Conservation (phyloP, 257 asterid genomes). For the Penstemon newberryi region DNA sequence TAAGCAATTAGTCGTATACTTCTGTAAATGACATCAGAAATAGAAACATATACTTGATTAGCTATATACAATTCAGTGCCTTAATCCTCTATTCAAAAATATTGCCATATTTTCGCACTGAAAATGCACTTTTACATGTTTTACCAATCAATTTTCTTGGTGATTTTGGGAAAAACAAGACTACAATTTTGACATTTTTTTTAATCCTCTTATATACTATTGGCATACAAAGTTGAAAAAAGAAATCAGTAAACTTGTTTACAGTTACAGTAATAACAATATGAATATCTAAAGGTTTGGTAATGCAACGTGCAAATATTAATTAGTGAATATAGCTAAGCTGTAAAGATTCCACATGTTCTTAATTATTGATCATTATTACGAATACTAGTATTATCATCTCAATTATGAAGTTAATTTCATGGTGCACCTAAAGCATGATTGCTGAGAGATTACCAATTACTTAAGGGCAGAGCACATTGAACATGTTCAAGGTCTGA, state of each 20-base stretch:
- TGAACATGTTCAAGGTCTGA: too few species aligned
- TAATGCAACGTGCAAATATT: neutral
- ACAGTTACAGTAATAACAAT: too few species aligned
- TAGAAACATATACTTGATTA: neutral
- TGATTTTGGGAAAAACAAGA: neutral
- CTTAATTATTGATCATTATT: neutral
- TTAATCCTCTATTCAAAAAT: neutral
- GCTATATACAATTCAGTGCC: neutral
- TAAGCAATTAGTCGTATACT: conserved; percentile 24
- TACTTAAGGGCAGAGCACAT: too few species aligned
- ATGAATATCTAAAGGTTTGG: too few species aligned
- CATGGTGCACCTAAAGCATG: too few species aligned
- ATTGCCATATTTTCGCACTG: neutral
- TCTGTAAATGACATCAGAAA: neutral
- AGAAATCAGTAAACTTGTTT: too few species aligned
- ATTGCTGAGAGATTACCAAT: too few species aligned
- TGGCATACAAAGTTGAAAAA: too few species aligned
- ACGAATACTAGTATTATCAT: neutral
- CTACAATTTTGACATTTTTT: too few species aligned
- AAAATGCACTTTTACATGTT: neutral
- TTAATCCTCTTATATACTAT: too few species aligned
- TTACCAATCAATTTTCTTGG: neutral
- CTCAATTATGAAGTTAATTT: neutral
- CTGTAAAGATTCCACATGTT: conserved; percentile 6
- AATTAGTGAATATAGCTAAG: neutral